Evolutionary conservation across 805 yeast genomes (phyloP).

Genomic region (Starmerella potacharoeniae): DNA sequence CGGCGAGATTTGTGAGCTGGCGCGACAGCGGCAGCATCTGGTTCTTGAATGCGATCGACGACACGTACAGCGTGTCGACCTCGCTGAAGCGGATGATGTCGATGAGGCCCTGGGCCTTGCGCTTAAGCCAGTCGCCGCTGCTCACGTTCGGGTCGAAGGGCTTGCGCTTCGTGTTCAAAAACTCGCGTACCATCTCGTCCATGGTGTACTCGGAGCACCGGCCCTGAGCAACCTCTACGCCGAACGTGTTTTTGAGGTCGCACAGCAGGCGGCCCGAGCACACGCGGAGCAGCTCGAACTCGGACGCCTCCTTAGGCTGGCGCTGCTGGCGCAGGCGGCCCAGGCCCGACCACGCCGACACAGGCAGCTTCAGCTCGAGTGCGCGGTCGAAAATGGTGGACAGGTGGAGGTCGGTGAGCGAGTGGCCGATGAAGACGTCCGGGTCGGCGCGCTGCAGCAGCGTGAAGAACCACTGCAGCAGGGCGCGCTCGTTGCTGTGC

Average conservation of each 20-base stretch:
- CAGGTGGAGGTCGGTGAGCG: constrained; percentile 63
- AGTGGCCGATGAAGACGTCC: constrained; percentile 81
- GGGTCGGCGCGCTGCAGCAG: constrained; percentile 72
- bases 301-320: constrained; percentile 11
- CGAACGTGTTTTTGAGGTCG: constrained; percentile 90
- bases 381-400: constrained; percentile 75
- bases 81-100: constrained; percentile 63
- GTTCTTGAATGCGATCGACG: constrained; percentile 66
- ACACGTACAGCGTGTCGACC: constrained; percentile 54
- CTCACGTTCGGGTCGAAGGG: constrained; percentile 52
- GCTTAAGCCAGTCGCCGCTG: constrained; percentile 39
- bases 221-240: constrained; percentile 78
- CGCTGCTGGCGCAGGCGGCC: constrained; percentile 42
- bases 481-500: constrained; percentile 61
- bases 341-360: constrained; percentile 52
- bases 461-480: constrained; percentile 66
- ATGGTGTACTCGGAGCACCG: constrained; percentile 86
- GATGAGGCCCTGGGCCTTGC: constrained; percentile 52
- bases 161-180: constrained; percentile 51
- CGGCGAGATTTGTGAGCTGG: constrained; percentile 85
- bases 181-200: constrained; percentile 77
- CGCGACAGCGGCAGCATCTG: constrained; percentile 83
- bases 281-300: constrained; percentile 50
- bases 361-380: constrained; percentile 57
- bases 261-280: constrained; percentile 79